Evolutionary conservation across 352 stramenopile genomes (phyloP).

Genomic region (Phytophthora gonapodyides): DNA sequence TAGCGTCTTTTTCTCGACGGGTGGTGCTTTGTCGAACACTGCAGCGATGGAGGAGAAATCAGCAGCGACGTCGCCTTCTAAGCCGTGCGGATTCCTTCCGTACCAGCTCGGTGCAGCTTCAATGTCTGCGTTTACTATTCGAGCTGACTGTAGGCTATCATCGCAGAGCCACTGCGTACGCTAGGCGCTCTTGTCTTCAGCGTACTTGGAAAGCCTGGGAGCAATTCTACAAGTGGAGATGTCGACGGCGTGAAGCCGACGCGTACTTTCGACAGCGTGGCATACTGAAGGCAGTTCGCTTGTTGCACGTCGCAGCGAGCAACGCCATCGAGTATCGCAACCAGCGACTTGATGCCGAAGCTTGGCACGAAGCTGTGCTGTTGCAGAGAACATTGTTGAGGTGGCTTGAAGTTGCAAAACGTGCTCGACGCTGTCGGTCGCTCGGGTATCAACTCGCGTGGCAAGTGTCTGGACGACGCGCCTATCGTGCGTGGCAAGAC

Average conservation of each 20-base stretch:
- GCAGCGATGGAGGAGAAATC: constrained; percentile 22
- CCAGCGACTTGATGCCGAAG: constrained; percentile 27
- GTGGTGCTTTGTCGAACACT: constrained; percentile 9
- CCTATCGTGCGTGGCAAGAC: constrained; percentile 22
- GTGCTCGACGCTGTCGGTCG: constrained; percentile 4
- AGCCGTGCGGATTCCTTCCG: constrained; percentile 11
- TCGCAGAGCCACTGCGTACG: constrained; percentile 8
- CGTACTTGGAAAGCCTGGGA: constrained; percentile 15
- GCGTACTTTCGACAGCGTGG: constrained; percentile 15
- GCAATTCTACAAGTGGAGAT: constrained; percentile 7
- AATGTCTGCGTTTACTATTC: constrained; percentile 13
- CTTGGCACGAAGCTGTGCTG: constrained; percentile 30
- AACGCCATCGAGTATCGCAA: constrained; percentile 8
- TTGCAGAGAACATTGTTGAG: constrained; percentile 18
- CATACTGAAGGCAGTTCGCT: constrained; percentile 23
- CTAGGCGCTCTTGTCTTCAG: constrained; percentile 11
- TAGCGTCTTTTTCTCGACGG: constrained; percentile 8
- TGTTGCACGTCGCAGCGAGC: constrained; percentile 3
- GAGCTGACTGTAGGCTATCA: constrained; percentile 13
- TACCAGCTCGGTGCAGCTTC: constrained; percentile 5
- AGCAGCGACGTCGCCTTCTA: constrained; percentile 3
- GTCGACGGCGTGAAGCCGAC: constrained; percentile 14
- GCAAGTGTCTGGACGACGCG: constrained; percentile 19
- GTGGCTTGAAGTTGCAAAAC: constrained; percentile 16
- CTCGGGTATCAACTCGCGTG: constrained; percentile 18